Percentiles rank a stretch among this genome's conserved stretches.
phyloP scores from a whole-genome alignment of 495 filamentous ascomycete genomes.

The Tuber calosporum region DNA sequence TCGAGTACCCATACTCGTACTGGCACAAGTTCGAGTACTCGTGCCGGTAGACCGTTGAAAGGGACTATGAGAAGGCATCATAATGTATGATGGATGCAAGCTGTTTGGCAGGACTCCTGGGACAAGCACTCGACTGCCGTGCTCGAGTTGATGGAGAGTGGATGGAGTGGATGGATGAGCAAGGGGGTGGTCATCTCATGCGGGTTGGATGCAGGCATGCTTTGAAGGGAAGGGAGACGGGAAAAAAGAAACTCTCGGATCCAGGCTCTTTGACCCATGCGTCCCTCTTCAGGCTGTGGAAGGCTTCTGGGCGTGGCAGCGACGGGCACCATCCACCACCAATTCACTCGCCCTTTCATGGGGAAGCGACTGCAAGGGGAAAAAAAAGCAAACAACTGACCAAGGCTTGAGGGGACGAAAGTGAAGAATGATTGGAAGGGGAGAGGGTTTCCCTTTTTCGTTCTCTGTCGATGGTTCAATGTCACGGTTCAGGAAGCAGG shows the following conservation, averaged over 20 bases:
- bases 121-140: no score
- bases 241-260: background rate
- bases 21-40: no score
- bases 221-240: background rate
- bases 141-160: no score
- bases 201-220: background rate
- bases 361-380: background rate
- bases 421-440: background rate
- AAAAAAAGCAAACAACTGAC: background rate
- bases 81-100: background rate
- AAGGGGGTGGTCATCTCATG: conserved; percentile 1
- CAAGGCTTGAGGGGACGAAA: background rate
- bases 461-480: background rate
- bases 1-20: no score
- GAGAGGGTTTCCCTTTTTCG: background rate
- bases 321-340: background rate
- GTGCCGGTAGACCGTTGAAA: background rate
- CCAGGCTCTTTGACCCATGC: background rate
- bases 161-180: background rate
- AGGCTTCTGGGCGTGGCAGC: background rate
- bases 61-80: background rate
- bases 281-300: background rate
- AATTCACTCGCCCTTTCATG: background rate
- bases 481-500: background rate
- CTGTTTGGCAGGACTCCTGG: background rate